Percentiles rank a stretch among this genome's conserved stretches.
Conservation (phyloP, 108 stramenopile genomes). For the Cyclotella choctawhatcheeana region DNA sequence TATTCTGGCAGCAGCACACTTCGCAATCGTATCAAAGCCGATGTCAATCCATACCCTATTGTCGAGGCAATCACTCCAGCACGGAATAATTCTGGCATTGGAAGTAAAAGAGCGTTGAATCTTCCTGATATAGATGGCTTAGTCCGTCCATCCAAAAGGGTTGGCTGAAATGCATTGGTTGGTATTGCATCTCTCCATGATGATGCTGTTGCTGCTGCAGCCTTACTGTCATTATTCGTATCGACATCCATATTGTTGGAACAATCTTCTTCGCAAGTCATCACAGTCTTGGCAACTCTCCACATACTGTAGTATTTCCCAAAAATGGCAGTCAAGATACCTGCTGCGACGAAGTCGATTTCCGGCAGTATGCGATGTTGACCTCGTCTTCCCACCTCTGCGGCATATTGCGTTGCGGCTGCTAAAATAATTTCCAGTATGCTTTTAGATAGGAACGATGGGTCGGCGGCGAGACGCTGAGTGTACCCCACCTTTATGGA, state of each 20-base stretch:
- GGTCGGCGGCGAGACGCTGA: constrained; percentile 74
- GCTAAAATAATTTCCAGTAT: constrained; percentile 70
- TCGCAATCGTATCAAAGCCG: constrained; percentile 52
- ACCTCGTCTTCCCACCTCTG: constrained; percentile 73
- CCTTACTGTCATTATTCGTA: not conserved
- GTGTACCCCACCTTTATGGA: constrained; percentile 51
- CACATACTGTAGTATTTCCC: constrained; percentile 77
- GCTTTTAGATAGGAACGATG: constrained; percentile 72
- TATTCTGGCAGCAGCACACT: constrained; percentile 52
- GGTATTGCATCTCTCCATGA: constrained; percentile 55
- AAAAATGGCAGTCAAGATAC: constrained; percentile 72
- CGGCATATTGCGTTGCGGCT: constrained; percentile 70
- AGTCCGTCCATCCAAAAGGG: constrained; percentile 68
- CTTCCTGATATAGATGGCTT: constrained; percentile 53
- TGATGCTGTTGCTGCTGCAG: not conserved
- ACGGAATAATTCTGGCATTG: constrained; percentile 69
- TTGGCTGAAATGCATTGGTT: constrained; percentile 86
- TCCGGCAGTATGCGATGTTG: constrained; percentile 53
- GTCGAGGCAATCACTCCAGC: constrained; percentile 73
- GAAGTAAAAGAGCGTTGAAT: constrained; percentile 57
- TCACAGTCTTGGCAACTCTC: constrained; percentile 69
- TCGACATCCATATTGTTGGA: not conserved
- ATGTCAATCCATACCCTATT: constrained; percentile 75
- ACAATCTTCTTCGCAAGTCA: not conserved
- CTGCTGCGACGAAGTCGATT: constrained; percentile 82